A percentile compares a stretch with the other conserved stretches of the same genome.
Evolutionary conservation across 371 early-diverging fungal species (phyloP).

Genomic region (Haplosporangium sp.): DNA sequence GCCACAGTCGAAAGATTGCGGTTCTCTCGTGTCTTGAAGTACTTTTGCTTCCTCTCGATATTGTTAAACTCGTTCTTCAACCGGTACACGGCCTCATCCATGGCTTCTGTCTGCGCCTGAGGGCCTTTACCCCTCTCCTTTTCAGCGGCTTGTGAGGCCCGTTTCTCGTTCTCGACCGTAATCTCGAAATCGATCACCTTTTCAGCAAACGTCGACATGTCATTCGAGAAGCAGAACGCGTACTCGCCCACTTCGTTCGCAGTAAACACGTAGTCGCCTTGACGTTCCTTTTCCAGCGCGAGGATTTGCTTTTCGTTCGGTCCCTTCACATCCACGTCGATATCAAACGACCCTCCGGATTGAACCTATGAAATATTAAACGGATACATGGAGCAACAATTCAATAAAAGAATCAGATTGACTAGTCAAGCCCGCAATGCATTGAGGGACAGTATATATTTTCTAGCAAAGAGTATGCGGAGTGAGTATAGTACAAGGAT

Average conservation of each 20-base stretch:
- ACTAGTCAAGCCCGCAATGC: background rate
- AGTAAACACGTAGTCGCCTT: conserved; percentile 91
- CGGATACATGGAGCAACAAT: background rate
- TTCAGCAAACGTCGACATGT: conserved; percentile 88
- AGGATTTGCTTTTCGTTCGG: conserved; percentile 73
- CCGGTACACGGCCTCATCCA: conserved; percentile 72
- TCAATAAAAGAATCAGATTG: background rate
- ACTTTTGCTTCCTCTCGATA: conserved; percentile 82
- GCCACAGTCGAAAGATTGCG: conserved; percentile 87
- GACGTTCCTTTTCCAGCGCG: conserved; percentile 82
- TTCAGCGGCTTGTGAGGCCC: conserved; percentile 47
- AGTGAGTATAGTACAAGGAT: background rate
- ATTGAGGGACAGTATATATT: background rate
- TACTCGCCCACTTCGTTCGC: conserved; percentile 88
- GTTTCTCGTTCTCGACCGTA: conserved; percentile 82
- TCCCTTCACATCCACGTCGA: conserved; percentile 89
- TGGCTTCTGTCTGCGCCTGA: conserved; percentile 68
- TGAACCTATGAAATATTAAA: conserved; percentile 73
- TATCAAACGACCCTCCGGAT: conserved; percentile 92
- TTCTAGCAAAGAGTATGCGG: background rate
- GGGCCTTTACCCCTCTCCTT: conserved; percentile 49
- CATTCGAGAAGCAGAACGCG: conserved; percentile 93
- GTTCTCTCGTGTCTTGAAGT: conserved; percentile 89
- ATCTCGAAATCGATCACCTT: conserved; percentile 94
- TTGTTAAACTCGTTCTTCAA: conserved; percentile 67